A percentile compares a stretch with the other conserved stretches of the same genome.
Conservation (phyloP, 768 basidiomycete genomes). For the Glaciozyma antarctica region DNA sequence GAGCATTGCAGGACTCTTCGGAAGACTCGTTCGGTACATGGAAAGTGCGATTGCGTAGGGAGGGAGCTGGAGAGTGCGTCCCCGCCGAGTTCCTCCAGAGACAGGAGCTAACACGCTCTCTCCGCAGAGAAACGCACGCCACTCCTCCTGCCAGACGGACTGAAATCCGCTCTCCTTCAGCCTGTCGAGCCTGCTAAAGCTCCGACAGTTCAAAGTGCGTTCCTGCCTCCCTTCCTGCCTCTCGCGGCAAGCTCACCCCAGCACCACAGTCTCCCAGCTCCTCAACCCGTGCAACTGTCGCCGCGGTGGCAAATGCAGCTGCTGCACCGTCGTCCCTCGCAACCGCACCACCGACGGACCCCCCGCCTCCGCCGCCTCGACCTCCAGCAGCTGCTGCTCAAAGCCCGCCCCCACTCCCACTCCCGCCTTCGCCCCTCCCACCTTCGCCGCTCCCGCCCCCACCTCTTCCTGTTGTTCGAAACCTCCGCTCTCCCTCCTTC, state of each 20-base stretch:
- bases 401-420: neutral
- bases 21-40: slow-evolving; percentile 25
- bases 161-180: neutral
- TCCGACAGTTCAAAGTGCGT: slow-evolving; percentile 11
- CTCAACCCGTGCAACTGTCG: slow-evolving; percentile 41
- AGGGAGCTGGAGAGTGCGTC: slow-evolving; percentile 6
- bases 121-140: no score
- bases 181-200: neutral
- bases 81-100: no score
- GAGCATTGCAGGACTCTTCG: slow-evolving; percentile 23
- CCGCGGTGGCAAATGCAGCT: slow-evolving; percentile 38
- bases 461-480: neutral
- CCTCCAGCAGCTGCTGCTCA: neutral
- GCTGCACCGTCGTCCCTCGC: slow-evolving; percentile 35
- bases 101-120: neutral
- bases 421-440: neutral
- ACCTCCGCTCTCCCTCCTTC: neutral
- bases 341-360: neutral
- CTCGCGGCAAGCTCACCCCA: neutral
- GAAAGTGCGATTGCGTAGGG: slow-evolving; percentile 22
- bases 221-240: no score
- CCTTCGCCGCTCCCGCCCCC: neutral
- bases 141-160: neutral
- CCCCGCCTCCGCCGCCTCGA: neutral
- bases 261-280: slow-evolving; percentile 29